Percentiles rank a stretch among this genome's conserved stretches.
phyloP scores from a whole-genome alignment of 164 flowering plant genomes.

The Berberis thunbergii region DNA sequence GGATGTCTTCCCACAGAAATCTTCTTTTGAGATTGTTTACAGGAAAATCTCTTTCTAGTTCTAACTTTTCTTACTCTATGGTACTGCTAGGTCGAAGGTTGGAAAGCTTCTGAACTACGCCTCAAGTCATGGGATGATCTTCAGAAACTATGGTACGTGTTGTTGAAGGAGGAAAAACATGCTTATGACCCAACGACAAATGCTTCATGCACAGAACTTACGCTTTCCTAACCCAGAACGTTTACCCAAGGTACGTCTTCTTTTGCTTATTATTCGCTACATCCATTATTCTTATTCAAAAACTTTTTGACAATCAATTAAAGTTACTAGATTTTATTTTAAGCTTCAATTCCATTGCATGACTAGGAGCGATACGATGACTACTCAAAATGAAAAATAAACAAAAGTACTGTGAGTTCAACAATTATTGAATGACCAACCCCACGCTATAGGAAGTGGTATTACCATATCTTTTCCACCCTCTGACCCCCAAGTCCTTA shows the following conservation, averaged over 20 bases:
- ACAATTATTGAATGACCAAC: too few species aligned
- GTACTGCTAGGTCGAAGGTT: slow-evolving; percentile 63
- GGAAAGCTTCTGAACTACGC: slow-evolving; percentile 94
- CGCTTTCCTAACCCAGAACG: slow-evolving; percentile 94
- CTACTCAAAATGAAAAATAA: background rate
- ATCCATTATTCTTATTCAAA: background rate
- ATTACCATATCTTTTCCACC: background rate
- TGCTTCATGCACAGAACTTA: slow-evolving; percentile 83
- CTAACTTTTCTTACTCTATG: background rate
- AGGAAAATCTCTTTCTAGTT: background rate
- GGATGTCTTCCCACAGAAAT: too few species aligned
- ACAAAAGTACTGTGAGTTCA: too few species aligned
- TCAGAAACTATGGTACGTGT: slow-evolving; percentile 86
- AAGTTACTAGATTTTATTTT: background rate
- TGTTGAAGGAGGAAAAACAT: slow-evolving; percentile 93
- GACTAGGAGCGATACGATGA: background rate
- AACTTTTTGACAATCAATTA: too few species aligned
- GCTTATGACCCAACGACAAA: slow-evolving; percentile 94
- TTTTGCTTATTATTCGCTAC: background rate
- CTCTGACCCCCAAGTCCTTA: too few species aligned
- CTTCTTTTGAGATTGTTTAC: background rate
- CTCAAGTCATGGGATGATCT: slow-evolving; percentile 94
- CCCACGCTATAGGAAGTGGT: background rate
- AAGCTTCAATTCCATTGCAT: background rate
- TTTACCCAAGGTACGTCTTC: slow-evolving; percentile 55